These are phyloP conservation scores for Pseudogymnoascus pannorum DNA, from an alignment of 2,329 filamentous ascomycete genomes.

Conservation along the genomic window DNA sequence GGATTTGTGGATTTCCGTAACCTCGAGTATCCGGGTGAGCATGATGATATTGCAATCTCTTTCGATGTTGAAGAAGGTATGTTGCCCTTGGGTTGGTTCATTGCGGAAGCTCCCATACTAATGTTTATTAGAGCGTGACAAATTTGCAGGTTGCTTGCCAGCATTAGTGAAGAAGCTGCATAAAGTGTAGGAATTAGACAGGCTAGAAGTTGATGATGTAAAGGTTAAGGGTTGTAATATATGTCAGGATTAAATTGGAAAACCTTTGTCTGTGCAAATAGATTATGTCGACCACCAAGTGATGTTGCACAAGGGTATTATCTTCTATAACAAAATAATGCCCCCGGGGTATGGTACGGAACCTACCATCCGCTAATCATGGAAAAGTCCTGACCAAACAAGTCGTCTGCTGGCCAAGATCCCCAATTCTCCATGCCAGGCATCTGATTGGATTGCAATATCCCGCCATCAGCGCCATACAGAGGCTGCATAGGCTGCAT, in stretches of 20 bases:
- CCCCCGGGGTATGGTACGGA: not conserved
- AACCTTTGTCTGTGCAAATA: not conserved
- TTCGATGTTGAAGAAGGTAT: conserved; percentile 75
- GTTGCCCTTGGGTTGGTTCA: conserved; percentile 27
- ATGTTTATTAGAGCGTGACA: not conserved
- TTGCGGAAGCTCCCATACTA: not conserved
- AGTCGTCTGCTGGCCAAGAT: not conserved
- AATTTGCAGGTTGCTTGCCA: not conserved
- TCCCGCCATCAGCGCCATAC: not conserved
- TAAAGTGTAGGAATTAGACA: not conserved
- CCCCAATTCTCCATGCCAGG: not conserved
- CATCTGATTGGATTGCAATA: not conserved
- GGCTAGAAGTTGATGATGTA: not conserved
- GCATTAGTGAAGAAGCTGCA: not conserved
- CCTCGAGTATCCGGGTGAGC: conserved; percentile 82
- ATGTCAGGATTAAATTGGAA: not conserved
- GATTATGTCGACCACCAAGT: not conserved
- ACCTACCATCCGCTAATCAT: not conserved
- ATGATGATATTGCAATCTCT: conserved; percentile 80
- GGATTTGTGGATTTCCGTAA: conserved; percentile 80
- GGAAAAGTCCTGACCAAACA: not conserved
- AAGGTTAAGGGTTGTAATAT: not conserved
- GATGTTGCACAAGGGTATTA: not conserved
- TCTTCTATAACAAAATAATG: not conserved
- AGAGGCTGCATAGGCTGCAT: not conserved